Base-by-base conservation (phyloP, 352 stramenopile genomes). In the Plasmopara muralis region DNA sequence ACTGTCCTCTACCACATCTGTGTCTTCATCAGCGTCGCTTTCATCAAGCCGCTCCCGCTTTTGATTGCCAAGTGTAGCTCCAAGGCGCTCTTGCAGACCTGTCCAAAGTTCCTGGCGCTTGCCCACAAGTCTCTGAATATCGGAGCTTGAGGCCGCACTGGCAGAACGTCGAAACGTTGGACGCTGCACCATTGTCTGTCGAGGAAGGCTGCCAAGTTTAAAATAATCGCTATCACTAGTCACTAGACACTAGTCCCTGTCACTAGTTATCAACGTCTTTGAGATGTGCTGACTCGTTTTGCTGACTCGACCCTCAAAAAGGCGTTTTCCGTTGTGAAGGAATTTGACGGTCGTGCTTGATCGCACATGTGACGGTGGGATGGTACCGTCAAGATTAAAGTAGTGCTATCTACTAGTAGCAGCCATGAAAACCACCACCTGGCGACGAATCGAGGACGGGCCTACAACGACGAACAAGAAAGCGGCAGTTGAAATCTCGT, bases 31-130 rank as follows among this genome's bases (percentile, higher is more conserved):
- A 6, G 53, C 39, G 31, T 64, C 56, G 30, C 56, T 57, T 41
- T 58, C 43, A 6, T 62, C 45, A 1, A 47, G 15, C 39, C 14
- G 8, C 14, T 16, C 12, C 4, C 12, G 12, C 37, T 41, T 41
- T 16, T 9, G 6, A 16, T 14, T 41, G 14, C 12, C 7, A 7
- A 68, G 37, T 15, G 61, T 47, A n/a, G 53, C 64, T 18, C 28
- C 57, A 18, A 67, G 28, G 40, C 62, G 63, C 18, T 62, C 54
- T 28, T 68, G 58, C 18, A 68, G 20, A 38, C 55, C 59, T 9
- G 51, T 35, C 63, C 63, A 71, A 4, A 71, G 50, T 20, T 71
- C 63, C 40, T 64, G 57, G 15, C 48, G 54, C 37, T 65, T 71
- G 13, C 50, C 43, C 47, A 56, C 40, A 35, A 52, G 58, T 47